A percentile compares a stretch with the other conserved stretches of the same genome.
These are phyloP conservation scores for Rhododendron griersonianum DNA, from an alignment of 148 eudicot genomes.

Conservation along the genomic window DNA sequence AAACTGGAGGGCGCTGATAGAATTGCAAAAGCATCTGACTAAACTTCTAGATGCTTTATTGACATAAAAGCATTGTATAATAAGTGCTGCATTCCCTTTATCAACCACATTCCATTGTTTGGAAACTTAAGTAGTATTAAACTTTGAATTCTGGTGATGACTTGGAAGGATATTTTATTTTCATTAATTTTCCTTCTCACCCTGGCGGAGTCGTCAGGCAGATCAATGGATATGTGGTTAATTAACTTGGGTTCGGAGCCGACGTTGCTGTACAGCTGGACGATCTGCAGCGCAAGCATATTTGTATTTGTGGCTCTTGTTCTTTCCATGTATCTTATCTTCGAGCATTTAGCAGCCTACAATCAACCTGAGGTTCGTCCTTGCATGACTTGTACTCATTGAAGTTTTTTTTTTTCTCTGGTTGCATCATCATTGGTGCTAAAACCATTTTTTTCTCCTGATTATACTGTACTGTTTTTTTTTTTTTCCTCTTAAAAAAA, in stretches of 20 bases:
- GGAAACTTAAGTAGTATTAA: background rate
- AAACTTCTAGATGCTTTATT: conserved; percentile 10
- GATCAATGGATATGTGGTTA: conserved; percentile 46
- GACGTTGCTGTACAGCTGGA: conserved; percentile 61
- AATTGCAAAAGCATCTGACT: conserved; percentile 9
- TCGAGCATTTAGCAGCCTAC: conserved; percentile 89
- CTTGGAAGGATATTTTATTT: conserved; percentile 53
- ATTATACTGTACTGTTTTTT: background rate
- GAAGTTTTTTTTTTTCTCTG: background rate
- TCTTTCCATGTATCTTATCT: conserved; percentile 72
- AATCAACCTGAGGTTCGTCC: conserved; percentile 88
- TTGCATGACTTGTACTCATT: background rate
- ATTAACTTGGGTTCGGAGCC: conserved; percentile 34
- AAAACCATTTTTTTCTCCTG: background rate
- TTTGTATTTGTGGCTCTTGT: conserved; percentile 80
- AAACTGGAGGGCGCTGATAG: background rate
- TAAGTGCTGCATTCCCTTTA: conserved; percentile 12
- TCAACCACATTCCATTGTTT: background rate
- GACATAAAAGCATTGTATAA: background rate
- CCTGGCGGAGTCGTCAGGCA: conserved; percentile 50
- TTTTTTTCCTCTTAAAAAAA: background rate
- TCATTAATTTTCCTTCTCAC: conserved; percentile 32
- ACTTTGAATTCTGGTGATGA: conserved; percentile 33
- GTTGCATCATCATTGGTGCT: conserved; percentile 1
- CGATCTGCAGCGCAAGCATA: conserved; percentile 62